These are phyloP conservation scores for Metrosideros polymorpha DNA, from an alignment of 441 rosid species.

Conservation along the genomic window DNA sequence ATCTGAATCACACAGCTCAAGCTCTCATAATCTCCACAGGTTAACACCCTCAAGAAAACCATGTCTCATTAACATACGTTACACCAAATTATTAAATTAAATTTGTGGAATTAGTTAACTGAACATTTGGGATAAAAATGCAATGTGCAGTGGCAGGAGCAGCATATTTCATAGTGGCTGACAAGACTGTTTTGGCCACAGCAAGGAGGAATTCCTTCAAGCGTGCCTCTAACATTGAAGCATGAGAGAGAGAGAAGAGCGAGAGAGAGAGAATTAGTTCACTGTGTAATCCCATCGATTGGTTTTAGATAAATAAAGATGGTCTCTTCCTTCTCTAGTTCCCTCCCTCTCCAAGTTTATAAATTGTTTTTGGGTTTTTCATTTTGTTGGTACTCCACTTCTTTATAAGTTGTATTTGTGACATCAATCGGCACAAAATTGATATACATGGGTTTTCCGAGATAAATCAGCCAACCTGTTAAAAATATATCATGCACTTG, in stretches of 20 bases:
- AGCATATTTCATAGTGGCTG: not conserved
- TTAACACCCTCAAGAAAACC: not conserved
- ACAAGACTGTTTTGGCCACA: not conserved
- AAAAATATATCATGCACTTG: not conserved
- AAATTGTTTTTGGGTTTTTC: not conserved
- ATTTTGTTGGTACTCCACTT: not conserved
- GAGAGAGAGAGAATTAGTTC: not conserved
- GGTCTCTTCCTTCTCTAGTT: not conserved
- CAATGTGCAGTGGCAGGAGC: not conserved
- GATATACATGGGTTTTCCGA: not conserved
- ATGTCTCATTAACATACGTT: not conserved
- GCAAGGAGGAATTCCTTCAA: not conserved
- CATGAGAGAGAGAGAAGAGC: not conserved
- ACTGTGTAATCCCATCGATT: not conserved
- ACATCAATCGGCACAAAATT: not conserved
- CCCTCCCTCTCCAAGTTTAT: not conserved
- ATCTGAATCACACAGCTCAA: conserved; percentile 1
- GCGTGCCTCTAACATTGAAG: not conserved
- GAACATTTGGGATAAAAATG: not conserved
- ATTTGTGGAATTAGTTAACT: not conserved
- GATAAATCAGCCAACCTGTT: not conserved
- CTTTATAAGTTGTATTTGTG: not conserved
- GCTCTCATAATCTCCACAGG: not conserved
- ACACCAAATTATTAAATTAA: not conserved
- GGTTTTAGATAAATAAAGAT: not conserved